Conservation (phyloP, 352 stramenopile species). For the Phytopythium kandeliae region DNA sequence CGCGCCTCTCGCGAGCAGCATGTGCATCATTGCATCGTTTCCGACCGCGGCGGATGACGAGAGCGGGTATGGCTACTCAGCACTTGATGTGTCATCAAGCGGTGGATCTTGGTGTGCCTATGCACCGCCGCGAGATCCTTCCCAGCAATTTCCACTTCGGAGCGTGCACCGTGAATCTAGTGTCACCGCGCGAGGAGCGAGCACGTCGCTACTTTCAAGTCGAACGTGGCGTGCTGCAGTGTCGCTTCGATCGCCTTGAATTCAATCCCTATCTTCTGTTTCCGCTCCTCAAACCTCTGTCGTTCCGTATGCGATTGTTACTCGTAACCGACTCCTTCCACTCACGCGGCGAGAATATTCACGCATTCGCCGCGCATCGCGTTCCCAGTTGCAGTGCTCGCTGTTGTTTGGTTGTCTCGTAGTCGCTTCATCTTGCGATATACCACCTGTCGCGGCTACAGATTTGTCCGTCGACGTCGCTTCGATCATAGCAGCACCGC, state of each 20-base stretch:
- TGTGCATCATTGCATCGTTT: constrained; percentile 72
- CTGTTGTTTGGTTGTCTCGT: background rate
- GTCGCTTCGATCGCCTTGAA: constrained; percentile 26
- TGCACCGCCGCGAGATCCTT: constrained; percentile 35
- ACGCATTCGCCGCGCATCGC: constrained; percentile 41
- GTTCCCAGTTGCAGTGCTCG: constrained; percentile 3
- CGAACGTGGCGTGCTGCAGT: constrained; percentile 38
- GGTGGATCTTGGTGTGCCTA: constrained; percentile 42
- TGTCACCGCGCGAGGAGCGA: constrained; percentile 61
- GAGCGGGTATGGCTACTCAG: constrained; percentile 68
- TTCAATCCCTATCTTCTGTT: constrained; percentile 36
- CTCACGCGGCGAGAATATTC: constrained; percentile 52
- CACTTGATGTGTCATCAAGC: constrained; percentile 43
- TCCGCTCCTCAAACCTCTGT: constrained; percentile 46
- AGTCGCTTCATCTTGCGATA: background rate
- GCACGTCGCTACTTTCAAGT: constrained; percentile 53
- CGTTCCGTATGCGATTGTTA: constrained; percentile 58
- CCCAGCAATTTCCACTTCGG: constrained; percentile 18
- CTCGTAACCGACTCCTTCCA: constrained; percentile 70
- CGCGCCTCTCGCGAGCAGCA: constrained; percentile 57
- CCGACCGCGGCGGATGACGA: constrained; percentile 60
- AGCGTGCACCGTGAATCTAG: constrained; percentile 38
- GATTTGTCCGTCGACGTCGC: background rate
- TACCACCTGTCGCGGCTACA: background rate
- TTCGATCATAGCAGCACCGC: constrained; percentile 26